phyloP scores from a whole-genome alignment of 1,284 basidiomycete species.

The Amylostereum areolatum region DNA sequence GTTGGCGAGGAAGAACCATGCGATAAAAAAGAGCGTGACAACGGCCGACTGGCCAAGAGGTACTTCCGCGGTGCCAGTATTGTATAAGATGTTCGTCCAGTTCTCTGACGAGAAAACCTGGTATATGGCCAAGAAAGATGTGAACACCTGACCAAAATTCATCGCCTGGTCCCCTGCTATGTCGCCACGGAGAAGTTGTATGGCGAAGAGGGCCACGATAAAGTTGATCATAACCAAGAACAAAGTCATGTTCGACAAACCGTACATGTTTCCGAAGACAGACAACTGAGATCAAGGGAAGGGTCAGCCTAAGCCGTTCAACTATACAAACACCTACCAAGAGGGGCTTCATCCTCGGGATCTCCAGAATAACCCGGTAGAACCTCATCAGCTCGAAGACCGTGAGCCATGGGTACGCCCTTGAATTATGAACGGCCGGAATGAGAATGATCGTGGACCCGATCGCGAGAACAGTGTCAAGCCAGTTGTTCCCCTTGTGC shows the following conservation, averaged over 20 bases:
- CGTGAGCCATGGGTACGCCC: constrained; percentile 86
- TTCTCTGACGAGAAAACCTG: constrained; percentile 94
- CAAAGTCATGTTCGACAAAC: constrained; percentile 89
- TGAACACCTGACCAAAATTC: constrained; percentile 89
- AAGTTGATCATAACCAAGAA: constrained; percentile 91
- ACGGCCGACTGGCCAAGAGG: constrained; percentile 70
- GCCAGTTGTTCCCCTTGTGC: constrained; percentile 59
- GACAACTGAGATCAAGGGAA: constrained; percentile 47
- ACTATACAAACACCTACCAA: constrained; percentile 42
- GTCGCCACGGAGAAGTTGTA: constrained; percentile 80
- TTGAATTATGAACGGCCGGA: constrained; percentile 64
- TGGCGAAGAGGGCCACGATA: constrained; percentile 76
- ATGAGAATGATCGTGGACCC: constrained; percentile 83
- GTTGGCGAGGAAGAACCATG: constrained; percentile 92
- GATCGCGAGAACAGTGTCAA: constrained; percentile 83
- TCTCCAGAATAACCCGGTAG: constrained; percentile 88
- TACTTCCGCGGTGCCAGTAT: constrained; percentile 58
- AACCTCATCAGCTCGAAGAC: constrained; percentile 87
- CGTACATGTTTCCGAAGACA: constrained; percentile 90
- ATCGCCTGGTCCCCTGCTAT: constrained; percentile 50
- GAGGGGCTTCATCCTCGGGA: constrained; percentile 81
- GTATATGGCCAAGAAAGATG: constrained; percentile 86
- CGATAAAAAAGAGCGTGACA: constrained; percentile 70
- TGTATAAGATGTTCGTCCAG: constrained; percentile 86
- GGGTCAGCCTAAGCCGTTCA: constrained; percentile 2